phyloP scores from a whole-genome alignment of 2,329 filamentous ascomycete genomes.

The Hypoxylon sp. region DNA sequence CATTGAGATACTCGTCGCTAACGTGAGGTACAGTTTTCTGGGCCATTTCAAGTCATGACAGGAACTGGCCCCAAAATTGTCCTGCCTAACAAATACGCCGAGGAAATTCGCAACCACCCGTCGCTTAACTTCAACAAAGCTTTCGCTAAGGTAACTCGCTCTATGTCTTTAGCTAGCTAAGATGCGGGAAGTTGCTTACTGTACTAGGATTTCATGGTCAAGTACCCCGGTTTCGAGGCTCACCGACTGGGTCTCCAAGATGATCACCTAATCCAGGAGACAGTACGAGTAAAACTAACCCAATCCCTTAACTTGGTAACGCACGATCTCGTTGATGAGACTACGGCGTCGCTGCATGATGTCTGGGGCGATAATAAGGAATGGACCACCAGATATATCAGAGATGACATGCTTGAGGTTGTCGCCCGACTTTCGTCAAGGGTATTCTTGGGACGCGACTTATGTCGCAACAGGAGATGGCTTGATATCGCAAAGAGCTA shows the following conservation, averaged over 20 bases:
- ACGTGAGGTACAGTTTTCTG: conserved; percentile 48
- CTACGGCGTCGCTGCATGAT: conserved; percentile 52
- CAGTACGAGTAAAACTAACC: conserved; percentile 54
- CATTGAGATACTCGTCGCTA: conserved; percentile 18
- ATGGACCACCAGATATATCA: conserved; percentile 58
- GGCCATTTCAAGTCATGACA: conserved; percentile 54
- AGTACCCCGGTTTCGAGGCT: conserved; percentile 55
- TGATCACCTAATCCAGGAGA: conserved; percentile 52
- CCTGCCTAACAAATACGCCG: conserved; percentile 53
- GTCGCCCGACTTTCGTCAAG: conserved; percentile 66
- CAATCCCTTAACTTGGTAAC: conserved; percentile 56
- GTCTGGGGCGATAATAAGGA: conserved; percentile 55
- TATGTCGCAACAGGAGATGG: conserved; percentile 65
- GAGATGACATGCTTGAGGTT: conserved; percentile 57
- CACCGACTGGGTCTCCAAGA: conserved; percentile 47
- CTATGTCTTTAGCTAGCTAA: conserved; percentile 6
- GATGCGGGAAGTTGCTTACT: conserved; percentile 16
- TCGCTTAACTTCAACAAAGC: conserved; percentile 54
- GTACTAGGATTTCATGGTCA: conserved; percentile 53
- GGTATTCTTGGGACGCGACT: conserved; percentile 62
- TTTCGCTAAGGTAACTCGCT: conserved; percentile 54
- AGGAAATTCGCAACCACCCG: conserved; percentile 56
- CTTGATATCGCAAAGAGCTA: conserved; percentile 61
- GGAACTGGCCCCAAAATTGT: conserved; percentile 55
- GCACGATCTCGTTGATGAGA: conserved; percentile 56